These are phyloP conservation scores for Cladochytrium replicatum DNA, from an alignment of 192 early-diverging fungal genomes.

Conservation along the genomic window DNA sequence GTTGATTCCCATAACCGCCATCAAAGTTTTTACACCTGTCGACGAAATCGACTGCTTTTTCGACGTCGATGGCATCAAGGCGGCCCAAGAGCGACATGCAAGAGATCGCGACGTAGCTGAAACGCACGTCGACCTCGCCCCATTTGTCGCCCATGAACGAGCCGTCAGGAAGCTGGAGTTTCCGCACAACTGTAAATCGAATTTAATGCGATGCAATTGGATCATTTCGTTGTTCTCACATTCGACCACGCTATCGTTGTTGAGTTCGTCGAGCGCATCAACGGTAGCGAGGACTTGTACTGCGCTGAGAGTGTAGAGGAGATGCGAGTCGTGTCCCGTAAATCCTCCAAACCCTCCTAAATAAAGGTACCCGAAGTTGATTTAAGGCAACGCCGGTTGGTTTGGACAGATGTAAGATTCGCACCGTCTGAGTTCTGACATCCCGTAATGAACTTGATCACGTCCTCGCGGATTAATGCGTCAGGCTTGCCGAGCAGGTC, in stretches of 20 bases:
- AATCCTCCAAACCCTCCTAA: slow-evolving; percentile 86
- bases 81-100: slow-evolving; percentile 65
- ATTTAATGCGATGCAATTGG: neutral
- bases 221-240: slow-evolving; percentile 40
- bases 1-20: slow-evolving; percentile 85
- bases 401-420: neutral
- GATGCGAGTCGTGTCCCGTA: slow-evolving; percentile 77
- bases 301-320: slow-evolving; percentile 83
- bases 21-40: slow-evolving; percentile 84
- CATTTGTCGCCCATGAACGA: slow-evolving; percentile 85
- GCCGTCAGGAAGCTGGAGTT: slow-evolving; percentile 54
- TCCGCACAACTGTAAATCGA: slow-evolving; percentile 3
- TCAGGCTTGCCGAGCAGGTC: slow-evolving; percentile 55
- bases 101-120: slow-evolving; percentile 77
- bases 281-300: slow-evolving; percentile 78
- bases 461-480: slow-evolving; percentile 55
- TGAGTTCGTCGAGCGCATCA: slow-evolving; percentile 69
- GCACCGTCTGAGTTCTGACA: slow-evolving; percentile 74
- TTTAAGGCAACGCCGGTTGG: neutral
- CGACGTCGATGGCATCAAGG: slow-evolving; percentile 53
- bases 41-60: slow-evolving; percentile 61
- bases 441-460: slow-evolving; percentile 68
- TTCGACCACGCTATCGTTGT: slow-evolving; percentile 48
- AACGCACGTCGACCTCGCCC: slow-evolving; percentile 92
- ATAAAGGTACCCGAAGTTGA: neutral